Conservation (phyloP, 2,329 filamentous ascomycete species). For the Xylaria sp. region DNA sequence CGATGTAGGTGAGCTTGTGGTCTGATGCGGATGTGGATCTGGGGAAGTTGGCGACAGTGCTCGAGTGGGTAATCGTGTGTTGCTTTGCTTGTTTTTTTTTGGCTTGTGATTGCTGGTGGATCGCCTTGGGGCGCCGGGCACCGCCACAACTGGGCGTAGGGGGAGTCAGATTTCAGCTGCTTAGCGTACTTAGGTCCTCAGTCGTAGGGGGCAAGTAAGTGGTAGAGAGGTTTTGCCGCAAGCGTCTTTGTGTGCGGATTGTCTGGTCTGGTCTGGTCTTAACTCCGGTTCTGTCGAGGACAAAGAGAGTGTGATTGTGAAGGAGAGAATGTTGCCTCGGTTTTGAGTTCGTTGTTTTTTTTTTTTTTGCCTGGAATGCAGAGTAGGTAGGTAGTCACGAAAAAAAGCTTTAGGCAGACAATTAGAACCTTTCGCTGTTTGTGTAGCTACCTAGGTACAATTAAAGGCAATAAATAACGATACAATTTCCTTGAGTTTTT, state of each 20-base stretch:
- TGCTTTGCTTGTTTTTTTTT: constrained; percentile 14
- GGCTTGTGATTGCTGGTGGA: constrained; percentile 26
- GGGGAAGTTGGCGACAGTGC: constrained; percentile 25
- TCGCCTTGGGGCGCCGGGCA: constrained; percentile 19
- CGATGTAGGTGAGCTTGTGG: constrained; percentile 8
- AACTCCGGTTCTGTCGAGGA: background rate
- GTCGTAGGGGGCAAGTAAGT: too few relatives aligned
- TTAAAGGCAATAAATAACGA: too few relatives aligned
- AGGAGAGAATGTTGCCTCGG: too few relatives aligned
- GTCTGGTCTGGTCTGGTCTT: background rate
- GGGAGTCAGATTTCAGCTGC: background rate
- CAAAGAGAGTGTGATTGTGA: too few relatives aligned
- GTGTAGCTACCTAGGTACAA: too few relatives aligned
- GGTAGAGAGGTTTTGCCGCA: background rate
- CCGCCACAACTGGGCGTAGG: constrained; percentile 25
- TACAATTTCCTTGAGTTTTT: too few relatives aligned
- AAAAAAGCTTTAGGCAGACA: too few relatives aligned
- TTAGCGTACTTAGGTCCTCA: background rate
- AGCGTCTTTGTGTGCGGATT: constrained; percentile 6
- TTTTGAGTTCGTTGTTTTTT: too few relatives aligned
- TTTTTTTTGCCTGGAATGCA: too few relatives aligned
- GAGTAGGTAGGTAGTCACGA: too few relatives aligned
- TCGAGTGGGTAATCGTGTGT: constrained; percentile 2
- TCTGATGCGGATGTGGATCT: constrained; percentile 30
- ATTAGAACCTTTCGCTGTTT: too few relatives aligned